Conservation (phyloP, 768 basidiomycete species). For the Mycena latifolia region DNA sequence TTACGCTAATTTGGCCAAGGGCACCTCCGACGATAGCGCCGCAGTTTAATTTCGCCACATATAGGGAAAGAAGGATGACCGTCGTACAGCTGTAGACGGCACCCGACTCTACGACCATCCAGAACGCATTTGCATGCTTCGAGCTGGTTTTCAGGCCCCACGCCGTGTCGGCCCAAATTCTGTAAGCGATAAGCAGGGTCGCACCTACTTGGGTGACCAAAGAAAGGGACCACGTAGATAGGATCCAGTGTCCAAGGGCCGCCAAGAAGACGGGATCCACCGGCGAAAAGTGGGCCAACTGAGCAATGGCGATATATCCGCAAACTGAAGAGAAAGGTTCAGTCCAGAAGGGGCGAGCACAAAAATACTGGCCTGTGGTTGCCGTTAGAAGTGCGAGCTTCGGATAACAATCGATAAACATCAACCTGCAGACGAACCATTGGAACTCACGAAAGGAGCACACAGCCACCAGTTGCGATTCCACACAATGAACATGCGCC, state of each 20-base stretch:
- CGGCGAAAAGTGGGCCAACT: not conserved
- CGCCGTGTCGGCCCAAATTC: not conserved
- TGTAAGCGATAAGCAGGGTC: not conserved
- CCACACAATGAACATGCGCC: not conserved
- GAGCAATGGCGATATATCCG: not conserved
- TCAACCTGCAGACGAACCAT: not conserved
- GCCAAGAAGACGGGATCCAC: not conserved
- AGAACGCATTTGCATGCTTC: not conserved
- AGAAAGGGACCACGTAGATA: not conserved
- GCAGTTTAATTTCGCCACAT: not conserved
- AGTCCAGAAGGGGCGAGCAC: not conserved
- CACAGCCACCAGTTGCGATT: constrained; percentile 1
- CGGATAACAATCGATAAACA: not conserved
- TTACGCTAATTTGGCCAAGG: constrained; percentile 1
- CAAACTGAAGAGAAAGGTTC: not conserved
- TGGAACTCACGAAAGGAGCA: not conserved
- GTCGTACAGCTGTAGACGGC: not conserved
- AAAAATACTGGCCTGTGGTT: too few species aligned
- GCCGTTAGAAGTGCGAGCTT: too few species aligned
- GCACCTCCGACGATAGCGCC: not conserved
- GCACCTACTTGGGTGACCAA: not conserved
- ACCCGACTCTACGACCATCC: not conserved
- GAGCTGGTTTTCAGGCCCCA: not conserved
- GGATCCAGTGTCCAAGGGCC: not conserved
- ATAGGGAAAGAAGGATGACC: not conserved